phyloP scores from a whole-genome alignment of 345 rosid genomes.

The Bruguiera gymnorhiza region DNA sequence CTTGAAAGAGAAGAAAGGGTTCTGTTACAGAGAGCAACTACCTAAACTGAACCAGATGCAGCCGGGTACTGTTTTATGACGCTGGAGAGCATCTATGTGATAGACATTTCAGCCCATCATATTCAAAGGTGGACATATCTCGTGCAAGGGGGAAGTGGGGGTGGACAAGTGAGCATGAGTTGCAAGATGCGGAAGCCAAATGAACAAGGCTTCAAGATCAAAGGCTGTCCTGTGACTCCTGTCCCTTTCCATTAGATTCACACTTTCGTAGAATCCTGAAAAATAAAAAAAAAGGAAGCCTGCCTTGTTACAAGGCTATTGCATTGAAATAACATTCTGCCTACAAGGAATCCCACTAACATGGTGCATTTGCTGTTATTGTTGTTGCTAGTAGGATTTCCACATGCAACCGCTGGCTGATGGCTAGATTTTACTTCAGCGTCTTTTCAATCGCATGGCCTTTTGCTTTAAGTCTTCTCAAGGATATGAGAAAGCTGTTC shows the following conservation, averaged over 20 bases:
- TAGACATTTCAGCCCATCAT: conserved; percentile 13
- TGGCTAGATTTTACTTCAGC: conserved; percentile 21
- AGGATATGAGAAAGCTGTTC: conserved; percentile 18
- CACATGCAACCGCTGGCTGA: conserved; percentile 20
- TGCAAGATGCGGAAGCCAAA: conserved; percentile 23
- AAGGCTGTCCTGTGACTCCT: conserved; percentile 12
- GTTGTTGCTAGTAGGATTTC: conserved; percentile 29
- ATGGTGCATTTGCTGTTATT: too few relatives aligned
- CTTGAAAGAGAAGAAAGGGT: too few relatives aligned
- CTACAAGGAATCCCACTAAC: too few relatives aligned
- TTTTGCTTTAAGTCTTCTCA: conserved; percentile 30
- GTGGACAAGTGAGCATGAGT: conserved; percentile 5
- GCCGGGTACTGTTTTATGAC: conserved; percentile 2
- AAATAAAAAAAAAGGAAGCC: too few relatives aligned
- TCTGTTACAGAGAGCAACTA: not conserved
- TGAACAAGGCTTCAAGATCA: conserved; percentile 24
- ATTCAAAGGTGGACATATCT: conserved; percentile 1
- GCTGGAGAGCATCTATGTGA: conserved; percentile 10
- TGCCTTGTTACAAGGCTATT: too few relatives aligned
- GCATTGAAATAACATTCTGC: too few relatives aligned
- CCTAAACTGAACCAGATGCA: conserved; percentile 19
- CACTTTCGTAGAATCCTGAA: too few relatives aligned
- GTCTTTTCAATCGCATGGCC: conserved; percentile 36
- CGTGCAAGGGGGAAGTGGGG: conserved; percentile 5
- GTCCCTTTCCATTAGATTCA: too few relatives aligned